Evolutionary conservation across 495 filamentous ascomycete genomes (phyloP).

Genomic region (Corynascus novoguineensis): DNA sequence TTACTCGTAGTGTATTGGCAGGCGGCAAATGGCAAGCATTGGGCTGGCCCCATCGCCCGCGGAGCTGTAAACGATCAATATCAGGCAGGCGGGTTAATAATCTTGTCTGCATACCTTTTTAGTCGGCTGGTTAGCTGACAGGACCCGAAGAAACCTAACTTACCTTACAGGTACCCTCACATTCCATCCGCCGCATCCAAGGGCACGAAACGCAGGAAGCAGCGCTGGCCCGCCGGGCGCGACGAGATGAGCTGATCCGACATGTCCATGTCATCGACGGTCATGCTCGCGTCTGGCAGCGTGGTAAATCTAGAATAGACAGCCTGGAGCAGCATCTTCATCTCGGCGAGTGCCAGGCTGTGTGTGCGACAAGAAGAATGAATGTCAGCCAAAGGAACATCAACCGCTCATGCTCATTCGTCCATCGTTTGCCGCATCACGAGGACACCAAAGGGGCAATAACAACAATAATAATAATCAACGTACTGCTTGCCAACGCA

Average conservation of each 20-base stretch:
- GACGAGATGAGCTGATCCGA: constrained; percentile 58
- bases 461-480: too few species aligned
- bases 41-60: too few species aligned
- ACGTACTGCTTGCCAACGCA: constrained; percentile 55
- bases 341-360: constrained; percentile 60
- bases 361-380: neutral
- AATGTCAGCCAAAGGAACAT: too few species aligned
- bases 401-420: too few species aligned
- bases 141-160: neutral
- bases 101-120: neutral
- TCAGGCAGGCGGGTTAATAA: too few species aligned
- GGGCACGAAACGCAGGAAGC: constrained; percentile 40
- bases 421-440: too few species aligned
- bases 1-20: too few species aligned
- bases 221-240: constrained; percentile 50
- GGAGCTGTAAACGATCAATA: too few species aligned
- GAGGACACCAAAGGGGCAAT: too few species aligned
- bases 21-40: too few species aligned
- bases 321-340: constrained; percentile 55
- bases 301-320: constrained; percentile 55
- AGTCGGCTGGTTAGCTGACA: neutral
- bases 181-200: neutral
- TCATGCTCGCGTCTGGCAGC: constrained; percentile 48
- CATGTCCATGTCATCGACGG: constrained; percentile 48
- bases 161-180: neutral